Conservation (phyloP, 345 rosid genomes). For the Citrus inodora region DNA sequence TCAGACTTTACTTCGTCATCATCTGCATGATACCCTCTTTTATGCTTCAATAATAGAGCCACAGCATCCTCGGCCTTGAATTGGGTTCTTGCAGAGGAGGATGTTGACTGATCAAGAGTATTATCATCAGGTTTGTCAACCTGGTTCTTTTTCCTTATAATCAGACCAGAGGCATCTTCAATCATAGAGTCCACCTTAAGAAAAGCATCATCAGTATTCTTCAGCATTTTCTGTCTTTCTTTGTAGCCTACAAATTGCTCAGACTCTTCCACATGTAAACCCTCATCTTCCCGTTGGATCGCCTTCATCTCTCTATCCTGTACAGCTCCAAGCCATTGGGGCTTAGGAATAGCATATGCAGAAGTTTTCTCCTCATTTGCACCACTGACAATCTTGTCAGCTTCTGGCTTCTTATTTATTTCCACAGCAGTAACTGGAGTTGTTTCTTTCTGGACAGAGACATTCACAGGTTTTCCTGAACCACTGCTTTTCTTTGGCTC, state of each 20-base stretch:
- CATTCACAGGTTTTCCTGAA: constrained; percentile 29
- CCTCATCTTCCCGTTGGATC: constrained; percentile 32
- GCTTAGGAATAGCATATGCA: constrained; percentile 55
- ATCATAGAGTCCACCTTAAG: constrained; percentile 26
- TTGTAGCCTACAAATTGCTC: constrained; percentile 82
- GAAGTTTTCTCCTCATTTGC: constrained; percentile 34
- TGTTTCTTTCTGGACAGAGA: constrained; percentile 27
- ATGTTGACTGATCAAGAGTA: constrained; percentile 22
- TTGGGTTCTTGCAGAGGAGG: constrained; percentile 49
- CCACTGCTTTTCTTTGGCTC: constrained; percentile 32
- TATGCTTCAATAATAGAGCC: constrained; percentile 79
- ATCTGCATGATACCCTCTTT: constrained; percentile 56
- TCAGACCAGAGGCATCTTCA: constrained; percentile 71
- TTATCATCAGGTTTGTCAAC: constrained; percentile 33
- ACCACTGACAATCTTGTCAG: constrained; percentile 30
- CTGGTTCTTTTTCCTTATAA: constrained; percentile 75
- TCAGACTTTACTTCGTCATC: constrained; percentile 33
- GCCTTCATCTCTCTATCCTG: constrained; percentile 41
- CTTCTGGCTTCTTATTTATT: constrained; percentile 33
- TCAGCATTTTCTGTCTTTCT: constrained; percentile 62
- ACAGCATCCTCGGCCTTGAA: constrained; percentile 73
- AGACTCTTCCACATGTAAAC: constrained; percentile 30
- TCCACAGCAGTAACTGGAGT: constrained; percentile 25
- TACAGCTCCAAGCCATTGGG: constrained; percentile 96
- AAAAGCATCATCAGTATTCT: constrained; percentile 16